phyloP scores from a whole-genome alignment of 23 red algal species.

The Gracilaria gracilis region DNA sequence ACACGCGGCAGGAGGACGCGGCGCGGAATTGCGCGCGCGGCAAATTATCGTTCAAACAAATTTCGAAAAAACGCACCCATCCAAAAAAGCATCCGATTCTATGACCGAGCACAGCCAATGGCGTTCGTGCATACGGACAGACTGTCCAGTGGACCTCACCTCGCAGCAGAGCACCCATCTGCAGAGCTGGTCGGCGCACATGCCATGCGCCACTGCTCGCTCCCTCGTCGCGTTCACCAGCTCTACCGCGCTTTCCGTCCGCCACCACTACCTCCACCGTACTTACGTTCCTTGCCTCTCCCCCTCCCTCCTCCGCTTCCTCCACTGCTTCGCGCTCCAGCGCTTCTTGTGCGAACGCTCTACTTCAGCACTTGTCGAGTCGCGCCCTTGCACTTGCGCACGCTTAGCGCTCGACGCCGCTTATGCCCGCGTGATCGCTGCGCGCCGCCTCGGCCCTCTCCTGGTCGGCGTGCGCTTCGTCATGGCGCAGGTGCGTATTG shows the following conservation, averaged over 20 bases:
- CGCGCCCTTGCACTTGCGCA: neutral
- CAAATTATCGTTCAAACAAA: neutral
- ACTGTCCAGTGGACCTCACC: neutral
- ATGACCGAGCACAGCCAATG: neutral
- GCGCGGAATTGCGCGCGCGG: neutral
- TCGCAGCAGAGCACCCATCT: neutral
- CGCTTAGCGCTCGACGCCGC: neutral
- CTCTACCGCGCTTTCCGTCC: neutral
- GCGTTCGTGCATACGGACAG: neutral
- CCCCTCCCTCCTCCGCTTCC: neutral
- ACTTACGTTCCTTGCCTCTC: neutral
- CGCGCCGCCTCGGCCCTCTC: conserved; percentile 17
- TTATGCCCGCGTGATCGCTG: conserved; percentile 29
- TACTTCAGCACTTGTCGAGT: neutral
- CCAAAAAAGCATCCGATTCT: conserved; percentile 4
- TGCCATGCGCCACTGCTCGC: conserved; percentile 3
- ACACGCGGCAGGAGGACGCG: too few relatives aligned
- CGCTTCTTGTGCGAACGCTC: neutral
- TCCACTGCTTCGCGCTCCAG: neutral
- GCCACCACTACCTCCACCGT: neutral
- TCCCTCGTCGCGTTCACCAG: neutral
- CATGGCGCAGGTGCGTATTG: conserved; percentile 72
- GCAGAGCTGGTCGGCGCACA: neutral
- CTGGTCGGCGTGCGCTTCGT: conserved; percentile 37
- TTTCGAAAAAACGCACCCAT: neutral